phyloP scores from a whole-genome alignment of 768 basidiomycete species.

The Hericium erinaceus region DNA sequence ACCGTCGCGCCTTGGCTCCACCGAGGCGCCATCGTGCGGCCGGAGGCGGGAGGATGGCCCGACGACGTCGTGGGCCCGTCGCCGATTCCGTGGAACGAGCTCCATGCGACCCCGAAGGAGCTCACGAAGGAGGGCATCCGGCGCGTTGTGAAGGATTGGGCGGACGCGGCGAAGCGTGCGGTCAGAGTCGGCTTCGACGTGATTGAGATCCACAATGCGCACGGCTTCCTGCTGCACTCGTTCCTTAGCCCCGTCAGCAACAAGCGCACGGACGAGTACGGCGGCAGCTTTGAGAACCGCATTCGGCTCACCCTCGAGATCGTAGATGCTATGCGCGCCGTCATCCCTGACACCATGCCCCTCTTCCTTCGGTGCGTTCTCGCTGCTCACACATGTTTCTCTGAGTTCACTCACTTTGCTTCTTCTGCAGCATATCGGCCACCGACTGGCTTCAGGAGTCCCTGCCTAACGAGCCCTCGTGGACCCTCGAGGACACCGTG shows the following conservation, averaged over 20 bases:
- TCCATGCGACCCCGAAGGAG: conserved; percentile 28
- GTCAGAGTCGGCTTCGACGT: conserved; percentile 20
- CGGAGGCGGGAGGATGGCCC: conserved; percentile 31
- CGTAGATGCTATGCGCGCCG: conserved; percentile 25
- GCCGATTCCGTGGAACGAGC: conserved; percentile 16
- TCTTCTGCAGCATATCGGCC: conserved; percentile 43
- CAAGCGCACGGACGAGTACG: too few species aligned
- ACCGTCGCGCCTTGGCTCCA: conserved; percentile 33
- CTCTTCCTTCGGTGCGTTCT: conserved; percentile 56
- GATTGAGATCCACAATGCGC: too few species aligned
- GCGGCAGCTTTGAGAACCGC: too few species aligned
- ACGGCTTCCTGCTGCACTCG: too few species aligned
- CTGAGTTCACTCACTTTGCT: not conserved
- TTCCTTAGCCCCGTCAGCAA: too few species aligned
- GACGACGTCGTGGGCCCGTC: conserved; percentile 22
- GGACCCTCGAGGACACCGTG: conserved; percentile 38
- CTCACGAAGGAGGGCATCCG: conserved; percentile 29
- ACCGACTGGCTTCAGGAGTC: conserved; percentile 65
- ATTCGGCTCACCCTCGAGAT: too few species aligned
- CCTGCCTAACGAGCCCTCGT: conserved; percentile 49
- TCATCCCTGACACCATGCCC: conserved; percentile 53
- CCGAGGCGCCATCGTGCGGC: conserved; percentile 23
- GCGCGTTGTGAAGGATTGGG: conserved; percentile 29
- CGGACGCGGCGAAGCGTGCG: conserved; percentile 20
- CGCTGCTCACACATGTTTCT: not conserved